Evolutionary conservation across 1,284 basidiomycete species (phyloP).

Genomic region (Cutaneotrichosporon daszewskae): DNA sequence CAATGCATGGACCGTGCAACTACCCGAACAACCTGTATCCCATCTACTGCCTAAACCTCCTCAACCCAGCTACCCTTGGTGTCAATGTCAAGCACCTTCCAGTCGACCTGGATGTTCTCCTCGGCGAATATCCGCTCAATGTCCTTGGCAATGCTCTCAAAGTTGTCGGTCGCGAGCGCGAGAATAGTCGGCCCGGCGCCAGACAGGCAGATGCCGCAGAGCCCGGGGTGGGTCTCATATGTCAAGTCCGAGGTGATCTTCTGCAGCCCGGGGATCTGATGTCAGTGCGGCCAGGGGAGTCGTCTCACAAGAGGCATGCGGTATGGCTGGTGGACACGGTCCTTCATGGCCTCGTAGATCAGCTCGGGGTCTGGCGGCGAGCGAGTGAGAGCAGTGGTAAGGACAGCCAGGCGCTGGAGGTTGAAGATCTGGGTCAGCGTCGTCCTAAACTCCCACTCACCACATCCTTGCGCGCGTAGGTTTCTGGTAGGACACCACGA

Average conservation of each 20-base stretch:
- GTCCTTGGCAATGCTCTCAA: constrained; percentile 73
- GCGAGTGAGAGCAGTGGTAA: constrained; percentile 88
- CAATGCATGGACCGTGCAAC: too few relatives aligned
- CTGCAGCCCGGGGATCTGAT: constrained; percentile 86
- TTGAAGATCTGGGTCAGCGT: constrained; percentile 78
- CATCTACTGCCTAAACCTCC: constrained; percentile 20
- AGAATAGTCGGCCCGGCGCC: constrained; percentile 97
- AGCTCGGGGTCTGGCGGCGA: constrained; percentile 86
- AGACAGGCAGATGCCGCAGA: constrained; percentile 94
- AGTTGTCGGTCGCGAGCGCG: constrained; percentile 83
- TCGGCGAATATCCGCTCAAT: constrained; percentile 68
- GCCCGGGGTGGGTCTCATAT: constrained; percentile 79
- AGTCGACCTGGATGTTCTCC: constrained; percentile 65
- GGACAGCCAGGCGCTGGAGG: constrained; percentile 91
- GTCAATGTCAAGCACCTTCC: constrained; percentile 48
- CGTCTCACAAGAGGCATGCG: constrained; percentile 64
- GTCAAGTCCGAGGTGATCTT: constrained; percentile 84
- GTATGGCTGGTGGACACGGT: constrained; percentile 95
- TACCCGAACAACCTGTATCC: too few relatives aligned
- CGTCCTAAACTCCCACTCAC: constrained; percentile 56
- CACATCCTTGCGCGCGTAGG: constrained; percentile 84
- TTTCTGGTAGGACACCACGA: constrained; percentile 73
- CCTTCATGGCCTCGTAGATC: constrained; percentile 99
- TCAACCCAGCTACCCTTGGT: constrained; percentile 46
- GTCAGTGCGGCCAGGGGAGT: constrained; percentile 1